Evolutionary conservation across 352 stramenopile genomes (phyloP).

Genomic region (Globisporangium paroecandrum): DNA sequence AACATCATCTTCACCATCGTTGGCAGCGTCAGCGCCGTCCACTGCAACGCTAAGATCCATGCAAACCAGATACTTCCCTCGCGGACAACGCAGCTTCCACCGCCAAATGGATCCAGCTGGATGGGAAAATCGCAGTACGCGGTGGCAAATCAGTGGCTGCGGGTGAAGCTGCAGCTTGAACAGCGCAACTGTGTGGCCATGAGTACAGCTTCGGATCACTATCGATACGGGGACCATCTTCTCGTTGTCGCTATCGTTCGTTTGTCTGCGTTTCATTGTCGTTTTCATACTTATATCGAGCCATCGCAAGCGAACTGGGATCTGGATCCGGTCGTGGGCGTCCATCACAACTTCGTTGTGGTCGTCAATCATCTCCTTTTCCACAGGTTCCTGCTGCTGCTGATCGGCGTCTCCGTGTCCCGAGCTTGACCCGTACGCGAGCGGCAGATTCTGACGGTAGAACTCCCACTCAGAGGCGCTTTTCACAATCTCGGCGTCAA

Average conservation of each 20-base stretch:
- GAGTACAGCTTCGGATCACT: slow-evolving; percentile 81
- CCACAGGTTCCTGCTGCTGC: slow-evolving; percentile 38
- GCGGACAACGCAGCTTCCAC: slow-evolving; percentile 40
- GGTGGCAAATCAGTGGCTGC: slow-evolving; percentile 80
- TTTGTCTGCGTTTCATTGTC: background rate
- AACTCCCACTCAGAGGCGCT: slow-evolving; percentile 79
- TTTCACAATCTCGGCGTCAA: slow-evolving; percentile 80
- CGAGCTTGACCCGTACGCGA: slow-evolving; percentile 33
- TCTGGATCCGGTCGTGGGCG: slow-evolving; percentile 69
- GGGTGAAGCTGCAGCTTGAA: slow-evolving; percentile 83
- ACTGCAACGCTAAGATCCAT: slow-evolving; percentile 67
- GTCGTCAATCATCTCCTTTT: slow-evolving; percentile 92
- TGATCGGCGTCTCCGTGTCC: slow-evolving; percentile 3
- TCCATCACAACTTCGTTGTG: slow-evolving; percentile 87
- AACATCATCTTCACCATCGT: slow-evolving; percentile 17
- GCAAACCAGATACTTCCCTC: slow-evolving; percentile 62
- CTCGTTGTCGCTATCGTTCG: slow-evolving; percentile 3
- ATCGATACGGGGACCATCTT: slow-evolving; percentile 48
- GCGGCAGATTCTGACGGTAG: slow-evolving; percentile 63
- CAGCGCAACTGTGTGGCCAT: slow-evolving; percentile 88
- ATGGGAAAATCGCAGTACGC: slow-evolving; percentile 72
- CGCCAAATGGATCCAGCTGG: slow-evolving; percentile 55
- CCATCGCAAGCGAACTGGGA: slow-evolving; percentile 88
- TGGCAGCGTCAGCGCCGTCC: slow-evolving; percentile 18
- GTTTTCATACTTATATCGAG: slow-evolving; percentile 32